Evolutionary conservation across 2,329 filamentous ascomycete species (phyloP).

Genomic region (Curvularia spicifera): DNA sequence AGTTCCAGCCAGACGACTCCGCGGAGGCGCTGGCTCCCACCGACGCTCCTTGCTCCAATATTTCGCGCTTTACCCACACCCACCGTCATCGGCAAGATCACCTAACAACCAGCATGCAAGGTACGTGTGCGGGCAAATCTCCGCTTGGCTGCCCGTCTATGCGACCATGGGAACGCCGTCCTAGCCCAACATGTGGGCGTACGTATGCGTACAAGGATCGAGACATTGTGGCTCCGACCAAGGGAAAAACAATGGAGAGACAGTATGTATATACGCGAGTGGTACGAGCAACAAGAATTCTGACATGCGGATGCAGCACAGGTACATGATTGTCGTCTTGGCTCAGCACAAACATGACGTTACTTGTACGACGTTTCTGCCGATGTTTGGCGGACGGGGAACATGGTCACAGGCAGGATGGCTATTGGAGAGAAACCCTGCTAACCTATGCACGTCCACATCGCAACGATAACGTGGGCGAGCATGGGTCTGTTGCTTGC

Average conservation of each 20-base stretch:
- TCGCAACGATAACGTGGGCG: background rate
- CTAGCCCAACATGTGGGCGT: background rate
- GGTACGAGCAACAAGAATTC: constrained; percentile 5
- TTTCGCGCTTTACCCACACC: constrained; percentile 1
- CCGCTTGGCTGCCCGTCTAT: constrained; percentile 12
- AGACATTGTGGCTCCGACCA: background rate
- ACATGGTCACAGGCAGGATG: constrained; percentile 6
- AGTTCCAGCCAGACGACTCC: constrained; percentile 13
- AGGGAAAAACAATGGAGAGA: constrained; percentile 5
- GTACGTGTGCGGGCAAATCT: constrained; percentile 13
- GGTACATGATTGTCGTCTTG: constrained; percentile 2
- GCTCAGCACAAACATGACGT: constrained; percentile 15
- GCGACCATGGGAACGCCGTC: background rate
- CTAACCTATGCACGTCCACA: background rate
- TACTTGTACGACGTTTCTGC: constrained; percentile 4
- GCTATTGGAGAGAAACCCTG: constrained; percentile 3
- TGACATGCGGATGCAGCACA: constrained; percentile 1
- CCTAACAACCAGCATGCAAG: constrained; percentile 12
- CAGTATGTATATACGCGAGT: background rate
- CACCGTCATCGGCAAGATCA: background rate
- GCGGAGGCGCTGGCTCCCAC: constrained; percentile 17
- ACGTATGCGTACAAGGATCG: background rate
- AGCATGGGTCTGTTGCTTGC: constrained; percentile 1
- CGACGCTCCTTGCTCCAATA: background rate
- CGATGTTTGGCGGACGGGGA: constrained; percentile 7